Base-by-base conservation (phyloP, 768 basidiomycete species). In the Serendipita vermifera region DNA sequence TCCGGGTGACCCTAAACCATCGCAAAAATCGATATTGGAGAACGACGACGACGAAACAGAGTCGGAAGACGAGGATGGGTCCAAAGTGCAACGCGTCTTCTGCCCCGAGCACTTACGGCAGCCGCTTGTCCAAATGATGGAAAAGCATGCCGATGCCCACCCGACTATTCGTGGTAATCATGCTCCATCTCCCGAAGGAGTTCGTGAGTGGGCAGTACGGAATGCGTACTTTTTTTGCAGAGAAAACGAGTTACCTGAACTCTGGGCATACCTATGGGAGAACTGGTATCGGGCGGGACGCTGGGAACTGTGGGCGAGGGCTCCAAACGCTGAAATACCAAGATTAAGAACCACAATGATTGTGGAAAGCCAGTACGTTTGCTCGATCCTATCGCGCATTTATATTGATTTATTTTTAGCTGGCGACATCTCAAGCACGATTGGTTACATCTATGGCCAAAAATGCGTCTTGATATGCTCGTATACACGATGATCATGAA, bases 261-360 rank as follows among this genome's bases (percentile, higher is more conserved):
- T 32, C 13, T 59, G 59, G 59, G 58, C 58, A 7, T 59, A 59
- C 58, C 40, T 59, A 4, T 59, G 58, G 58, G 58, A 27, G 26
- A 59, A 59, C 29, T 59, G 59, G 58, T 59, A 59, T 33, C 24
- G 31, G 14, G 5, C 24, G 9, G 58, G 51, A 13, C 38, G 59
- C n/a, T 59, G 58, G 58, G 33, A 36, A 22, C 58, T 59, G 17
- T 59, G 58, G 58, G 57, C 58, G 5, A 17, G 57, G 15, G 38
- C 24, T 13, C 17, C 9, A 15, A 29, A 13, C 29, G 9, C 5
- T n/a, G 11, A 59, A 31, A 59, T 59, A 7, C 58, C 58, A 6
- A 5, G 31, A 15, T 40, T 59, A 5, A 58, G 53, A 27, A 59
- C 58, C 26, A 59, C 58, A 6, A 59, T 59, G 58, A 59, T 59